These are phyloP conservation scores for Plasmodium cynomolgi DNA, from an alignment of 169 alveolate genomes.

Conservation along the genomic window DNA sequence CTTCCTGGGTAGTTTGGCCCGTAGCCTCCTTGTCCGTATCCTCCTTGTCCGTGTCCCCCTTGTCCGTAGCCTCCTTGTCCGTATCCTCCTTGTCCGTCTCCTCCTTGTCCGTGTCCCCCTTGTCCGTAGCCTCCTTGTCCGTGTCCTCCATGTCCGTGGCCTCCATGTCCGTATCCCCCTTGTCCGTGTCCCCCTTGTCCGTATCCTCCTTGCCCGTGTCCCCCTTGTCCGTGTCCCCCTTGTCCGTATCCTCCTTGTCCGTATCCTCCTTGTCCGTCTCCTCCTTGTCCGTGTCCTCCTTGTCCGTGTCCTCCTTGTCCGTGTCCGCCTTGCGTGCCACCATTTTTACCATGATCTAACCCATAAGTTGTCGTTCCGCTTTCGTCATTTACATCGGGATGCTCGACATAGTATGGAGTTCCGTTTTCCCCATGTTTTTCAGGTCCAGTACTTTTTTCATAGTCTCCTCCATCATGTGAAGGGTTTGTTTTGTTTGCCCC, in stretches of 20 bases:
- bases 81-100: neutral
- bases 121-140: too few relatives aligned
- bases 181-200: neutral
- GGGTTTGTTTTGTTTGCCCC: neutral
- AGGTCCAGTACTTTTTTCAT: neutral
- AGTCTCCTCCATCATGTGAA: neutral
- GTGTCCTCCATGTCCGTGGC: too few relatives aligned
- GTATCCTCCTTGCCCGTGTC: neutral
- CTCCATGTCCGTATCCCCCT: too few relatives aligned
- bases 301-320: too few relatives aligned
- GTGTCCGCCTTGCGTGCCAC: neutral
- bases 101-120: neutral
- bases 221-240: neutral
- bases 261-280: too few relatives aligned
- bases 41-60: neutral
- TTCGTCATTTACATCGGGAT: neutral
- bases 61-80: neutral
- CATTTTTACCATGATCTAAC: neutral
- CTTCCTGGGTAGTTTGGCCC: neutral
- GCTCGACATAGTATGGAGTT: neutral
- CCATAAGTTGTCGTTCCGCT: neutral
- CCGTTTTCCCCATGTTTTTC: neutral
- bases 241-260: too few relatives aligned
- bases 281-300: too few relatives aligned
- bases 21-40: neutral